These are phyloP conservation scores for Vigna reflexopilosa DNA, from an alignment of 306 rosid genomes.

Conservation along the genomic window DNA sequence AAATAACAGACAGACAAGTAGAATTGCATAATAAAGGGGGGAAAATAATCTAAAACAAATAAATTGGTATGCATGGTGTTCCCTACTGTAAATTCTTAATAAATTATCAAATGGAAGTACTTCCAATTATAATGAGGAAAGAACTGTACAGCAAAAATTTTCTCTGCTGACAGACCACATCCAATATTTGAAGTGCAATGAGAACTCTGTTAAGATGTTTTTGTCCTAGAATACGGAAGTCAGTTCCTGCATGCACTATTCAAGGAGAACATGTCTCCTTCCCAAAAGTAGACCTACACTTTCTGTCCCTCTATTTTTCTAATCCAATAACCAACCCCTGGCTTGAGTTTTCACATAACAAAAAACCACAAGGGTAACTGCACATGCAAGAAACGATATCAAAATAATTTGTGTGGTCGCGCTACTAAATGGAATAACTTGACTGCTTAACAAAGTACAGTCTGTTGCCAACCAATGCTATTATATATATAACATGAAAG, in stretches of 20 bases:
- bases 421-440: background rate
- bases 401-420: background rate
- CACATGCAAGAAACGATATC: background rate
- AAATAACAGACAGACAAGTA: conserved; percentile 2
- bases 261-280: background rate
- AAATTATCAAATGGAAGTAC: conserved; percentile 20
- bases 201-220: background rate
- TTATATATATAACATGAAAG: background rate
- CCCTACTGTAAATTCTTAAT: background rate
- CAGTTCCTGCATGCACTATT: background rate
- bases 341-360: conserved; percentile 5
- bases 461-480: background rate
- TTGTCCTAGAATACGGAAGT: background rate
- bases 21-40: background rate
- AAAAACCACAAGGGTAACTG: background rate
- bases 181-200: background rate
- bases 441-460: background rate
- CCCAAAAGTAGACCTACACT: conserved; percentile 8
- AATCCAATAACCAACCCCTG: background rate
- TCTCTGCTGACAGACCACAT: background rate
- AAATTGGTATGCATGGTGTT: background rate
- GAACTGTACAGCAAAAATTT: background rate
- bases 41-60: conserved; percentile 3
- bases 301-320: background rate
- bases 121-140: conserved; percentile 29